Evolutionary conservation across 305 asterid species (phyloP), one percentile per base, ranked within the genome.

Genomic region (Fraxinus xanthoxyloides): DNA sequence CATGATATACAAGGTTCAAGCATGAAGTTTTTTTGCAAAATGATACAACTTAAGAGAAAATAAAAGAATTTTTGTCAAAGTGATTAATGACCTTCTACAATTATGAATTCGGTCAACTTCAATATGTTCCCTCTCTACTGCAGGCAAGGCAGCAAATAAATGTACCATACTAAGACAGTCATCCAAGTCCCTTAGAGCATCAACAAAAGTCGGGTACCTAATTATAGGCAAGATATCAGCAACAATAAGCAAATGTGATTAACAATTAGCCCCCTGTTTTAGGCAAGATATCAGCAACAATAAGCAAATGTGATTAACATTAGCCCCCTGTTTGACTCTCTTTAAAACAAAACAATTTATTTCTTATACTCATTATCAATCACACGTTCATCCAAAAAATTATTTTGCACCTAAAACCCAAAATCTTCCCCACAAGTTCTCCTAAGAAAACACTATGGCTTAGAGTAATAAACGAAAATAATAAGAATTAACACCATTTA

Each of bases 131-230:
- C 91, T 93, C 80, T 92, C 97, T 30, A 90, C 92, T n/a, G 98
- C 95, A 80, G 99, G 99, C 92, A 96, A 91, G 77, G 99, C 95
- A 84, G 99, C 98, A 90, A 96, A 96, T 2, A 96, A 92, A 80
- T 96, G 99, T 51, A 96, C 97, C 98, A 94, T 93, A 75, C 95
- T 93, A 78, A 96, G 95, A 86, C 98, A 94, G 80, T 96, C 99
- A 80, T 96, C 99, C 80, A 96, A 92, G 87, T 96, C 99, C 74
- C 98, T 89, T 81, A 96, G 82, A 0, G 99, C 98, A 85, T 96
- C 99, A 87, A 96, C 74, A 82, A 96, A 94, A 85, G 85, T 93
- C 0, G 98, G 98, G 87, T 93, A 96, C 93, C 99, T 94, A 87
- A 81, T 28, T 30, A 36, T 73, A 69, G 38, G 31, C 15, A 34